Conservation (phyloP, 1,284 basidiomycete genomes). For the Quambalaria eucalypti region DNA sequence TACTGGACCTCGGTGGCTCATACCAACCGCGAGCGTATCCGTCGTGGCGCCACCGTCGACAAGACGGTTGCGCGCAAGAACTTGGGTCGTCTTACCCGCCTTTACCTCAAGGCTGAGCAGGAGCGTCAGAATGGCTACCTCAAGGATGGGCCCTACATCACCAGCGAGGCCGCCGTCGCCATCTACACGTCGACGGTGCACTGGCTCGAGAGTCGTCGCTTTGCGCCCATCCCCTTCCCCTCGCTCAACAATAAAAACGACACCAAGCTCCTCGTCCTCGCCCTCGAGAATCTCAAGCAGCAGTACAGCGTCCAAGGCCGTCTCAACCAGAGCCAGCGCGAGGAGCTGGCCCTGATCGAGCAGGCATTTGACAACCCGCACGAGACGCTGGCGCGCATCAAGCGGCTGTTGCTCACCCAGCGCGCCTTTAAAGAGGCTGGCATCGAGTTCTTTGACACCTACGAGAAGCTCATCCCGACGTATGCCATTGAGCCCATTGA, state of each 20-base stretch:
- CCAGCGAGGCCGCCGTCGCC: conserved; percentile 43
- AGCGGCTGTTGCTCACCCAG: conserved; percentile 46
- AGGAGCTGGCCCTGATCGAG: conserved; percentile 46
- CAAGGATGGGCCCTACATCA: conserved; percentile 46
- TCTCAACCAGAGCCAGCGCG: conserved; percentile 45
- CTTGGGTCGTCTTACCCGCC: conserved; percentile 73
- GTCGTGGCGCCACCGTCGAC: conserved; percentile 94
- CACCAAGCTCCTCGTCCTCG: conserved; percentile 42
- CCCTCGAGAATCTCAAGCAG: conserved; percentile 45
- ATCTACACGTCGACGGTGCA: conserved; percentile 46
- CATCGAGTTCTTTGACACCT: conserved; percentile 46
- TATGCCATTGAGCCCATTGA: conserved; percentile 47
- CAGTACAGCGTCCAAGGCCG: conserved; percentile 45
- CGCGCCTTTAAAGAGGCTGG: conserved; percentile 46
- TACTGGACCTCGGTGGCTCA: conserved; percentile 95
- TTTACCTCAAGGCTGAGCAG: conserved; percentile 47
- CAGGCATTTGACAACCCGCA: conserved; percentile 47
- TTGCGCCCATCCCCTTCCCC: conserved; percentile 46
- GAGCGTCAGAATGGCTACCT: conserved; percentile 45
- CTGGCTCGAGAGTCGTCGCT: conserved; percentile 45
- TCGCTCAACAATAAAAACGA: conserved; percentile 47
- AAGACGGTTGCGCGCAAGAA: conserved; percentile 98
- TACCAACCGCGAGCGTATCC: conserved; percentile 86
- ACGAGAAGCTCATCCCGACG: conserved; percentile 40
- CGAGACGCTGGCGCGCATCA: conserved; percentile 46